Evolutionary conservation across 169 alveolate genomes (phyloP).

Genomic region (Cryptosporidium xiaoi): DNA sequence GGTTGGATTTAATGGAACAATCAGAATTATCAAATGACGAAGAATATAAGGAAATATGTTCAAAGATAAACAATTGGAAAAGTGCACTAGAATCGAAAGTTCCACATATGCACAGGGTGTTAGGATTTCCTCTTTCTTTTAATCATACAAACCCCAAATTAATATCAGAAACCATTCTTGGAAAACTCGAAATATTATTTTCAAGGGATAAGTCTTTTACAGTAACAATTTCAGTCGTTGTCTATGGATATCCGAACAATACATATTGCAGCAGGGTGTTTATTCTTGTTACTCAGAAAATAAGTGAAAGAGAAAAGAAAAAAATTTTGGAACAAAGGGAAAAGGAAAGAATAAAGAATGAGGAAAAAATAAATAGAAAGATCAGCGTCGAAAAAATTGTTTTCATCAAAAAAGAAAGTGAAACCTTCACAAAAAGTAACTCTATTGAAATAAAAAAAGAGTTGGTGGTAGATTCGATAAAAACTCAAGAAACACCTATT

Average conservation of each 20-base stretch:
- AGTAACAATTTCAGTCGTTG: conserved; percentile 27
- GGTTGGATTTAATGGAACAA: conserved; percentile 82
- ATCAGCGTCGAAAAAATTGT: not conserved
- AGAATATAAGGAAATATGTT: conserved; percentile 77
- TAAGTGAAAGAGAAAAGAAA: conserved; percentile 62
- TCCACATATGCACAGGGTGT: conserved; percentile 82
- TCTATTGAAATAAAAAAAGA: conserved; percentile 1
- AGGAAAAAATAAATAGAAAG: not conserved
- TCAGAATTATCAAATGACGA: conserved; percentile 81
- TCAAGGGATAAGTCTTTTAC: conserved; percentile 66
- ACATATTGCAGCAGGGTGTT: conserved; percentile 44
- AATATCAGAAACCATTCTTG: conserved; percentile 31
- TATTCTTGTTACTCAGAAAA: conserved; percentile 48
- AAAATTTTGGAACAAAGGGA: conserved; percentile 46
- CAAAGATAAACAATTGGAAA: conserved; percentile 85
- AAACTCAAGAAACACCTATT: not conserved
- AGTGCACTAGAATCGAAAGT: conserved; percentile 81
- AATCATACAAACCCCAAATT: conserved; percentile 61
- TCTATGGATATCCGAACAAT: conserved; percentile 57
- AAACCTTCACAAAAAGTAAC: not conserved
- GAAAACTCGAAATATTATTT: conserved; percentile 44
- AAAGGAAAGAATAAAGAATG: conserved; percentile 5
- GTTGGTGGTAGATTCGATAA: not conserved
- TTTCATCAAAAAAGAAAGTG: not conserved
- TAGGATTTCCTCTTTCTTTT: conserved; percentile 71